These are phyloP conservation scores for Primulina eburnea DNA, from an alignment of 257 asterid species.

Conservation along the genomic window DNA sequence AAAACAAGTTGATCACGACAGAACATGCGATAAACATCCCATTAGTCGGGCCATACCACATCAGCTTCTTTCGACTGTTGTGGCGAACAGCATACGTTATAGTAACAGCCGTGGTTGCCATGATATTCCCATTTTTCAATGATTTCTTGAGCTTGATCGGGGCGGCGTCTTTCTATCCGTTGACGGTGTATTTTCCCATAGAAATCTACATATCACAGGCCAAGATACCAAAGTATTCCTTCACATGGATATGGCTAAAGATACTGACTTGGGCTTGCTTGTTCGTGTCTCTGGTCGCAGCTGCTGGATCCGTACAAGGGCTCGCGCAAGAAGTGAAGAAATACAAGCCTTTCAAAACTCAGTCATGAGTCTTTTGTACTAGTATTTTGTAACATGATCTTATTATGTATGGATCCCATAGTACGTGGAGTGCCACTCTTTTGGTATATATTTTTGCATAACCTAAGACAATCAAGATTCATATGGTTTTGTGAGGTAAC, in stretches of 20 bases:
- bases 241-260: conserved; percentile 52
- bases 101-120: conserved; percentile 44
- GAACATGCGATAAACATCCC: conserved; percentile 35
- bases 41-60: conserved; percentile 12
- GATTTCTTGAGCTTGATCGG: conserved; percentile 52
- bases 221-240: conserved; percentile 42
- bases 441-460: no score
- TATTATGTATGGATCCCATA: not conserved
- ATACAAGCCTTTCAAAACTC: conserved; percentile 45
- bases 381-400: no score
- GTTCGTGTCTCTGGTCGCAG: conserved; percentile 50
- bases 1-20: conserved; percentile 37
- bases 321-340: conserved; percentile 39
- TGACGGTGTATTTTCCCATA: conserved; percentile 54
- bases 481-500: no score
- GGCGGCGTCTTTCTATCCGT: conserved; percentile 51
- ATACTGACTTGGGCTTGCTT: conserved; percentile 51
- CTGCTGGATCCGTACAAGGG: conserved; percentile 58
- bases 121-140: conserved; percentile 63
- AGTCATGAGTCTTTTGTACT: conserved; percentile 3
- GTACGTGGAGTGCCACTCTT: no score
- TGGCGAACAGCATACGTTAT: conserved; percentile 51
- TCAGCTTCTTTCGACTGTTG: conserved; percentile 44
- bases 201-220: conserved; percentile 58
- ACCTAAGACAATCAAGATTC: no score